Evolutionary conservation across 2,329 filamentous ascomycete species (phyloP).

Genomic region (Colletotrichum agaves): DNA sequence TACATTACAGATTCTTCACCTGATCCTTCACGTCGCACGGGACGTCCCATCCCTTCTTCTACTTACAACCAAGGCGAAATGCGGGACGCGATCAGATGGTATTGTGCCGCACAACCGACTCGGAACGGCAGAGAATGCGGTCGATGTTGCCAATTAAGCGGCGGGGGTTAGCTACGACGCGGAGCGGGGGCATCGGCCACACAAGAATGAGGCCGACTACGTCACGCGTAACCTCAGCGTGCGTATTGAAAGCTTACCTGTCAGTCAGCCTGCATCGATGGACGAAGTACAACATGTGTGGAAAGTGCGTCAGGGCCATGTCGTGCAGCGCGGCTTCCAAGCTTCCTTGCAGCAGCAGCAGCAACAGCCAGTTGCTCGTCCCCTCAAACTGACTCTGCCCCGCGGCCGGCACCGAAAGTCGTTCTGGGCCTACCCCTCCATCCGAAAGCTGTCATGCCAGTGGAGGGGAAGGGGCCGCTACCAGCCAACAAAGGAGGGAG

Average conservation of each 20-base stretch:
- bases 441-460: conserved; percentile 16
- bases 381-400: conserved; percentile 3
- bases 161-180: background rate
- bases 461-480: conserved; percentile 22
- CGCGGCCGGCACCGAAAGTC: conserved; percentile 20
- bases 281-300: conserved; percentile 12
- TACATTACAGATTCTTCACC: conserved; percentile 15
- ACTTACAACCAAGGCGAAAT: background rate
- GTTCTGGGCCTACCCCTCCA: conserved; percentile 21
- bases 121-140: background rate
- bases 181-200: background rate
- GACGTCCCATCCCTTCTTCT: conserved; percentile 7
- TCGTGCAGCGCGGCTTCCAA: conserved; percentile 34
- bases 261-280: conserved; percentile 26
- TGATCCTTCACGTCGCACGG: conserved; percentile 10
- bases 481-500: conserved; percentile 13
- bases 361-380: background rate
- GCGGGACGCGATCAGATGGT: background rate
- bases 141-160: background rate
- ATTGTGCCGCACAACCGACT: conserved; percentile 8
- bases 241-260: conserved; percentile 13
- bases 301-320: conserved; percentile 26
- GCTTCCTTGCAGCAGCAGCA: background rate
- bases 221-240: conserved; percentile 10
- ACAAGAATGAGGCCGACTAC: conserved; percentile 25